Conservation (phyloP, 129 eudicot genomes). For the Sambucus nigra region DNA sequence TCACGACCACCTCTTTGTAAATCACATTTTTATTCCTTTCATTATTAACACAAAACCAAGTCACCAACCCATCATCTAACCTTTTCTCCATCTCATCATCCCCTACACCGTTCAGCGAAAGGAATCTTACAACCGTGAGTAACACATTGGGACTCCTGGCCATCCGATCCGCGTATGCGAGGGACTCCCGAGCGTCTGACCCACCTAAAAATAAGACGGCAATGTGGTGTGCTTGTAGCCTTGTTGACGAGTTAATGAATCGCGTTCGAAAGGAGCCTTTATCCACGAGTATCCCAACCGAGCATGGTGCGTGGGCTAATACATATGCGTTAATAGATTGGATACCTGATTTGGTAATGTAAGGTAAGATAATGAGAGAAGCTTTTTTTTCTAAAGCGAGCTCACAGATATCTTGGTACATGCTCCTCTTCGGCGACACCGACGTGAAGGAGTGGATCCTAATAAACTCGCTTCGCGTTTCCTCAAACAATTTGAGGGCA, state of each 20-base stretch:
- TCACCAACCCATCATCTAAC: constrained; percentile 82
- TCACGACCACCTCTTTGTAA: constrained; percentile 68
- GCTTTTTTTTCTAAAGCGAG: constrained; percentile 55
- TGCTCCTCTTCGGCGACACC: constrained; percentile 55
- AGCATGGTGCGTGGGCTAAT: constrained; percentile 67
- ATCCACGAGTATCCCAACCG: constrained; percentile 60
- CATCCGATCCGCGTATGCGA: constrained; percentile 64
- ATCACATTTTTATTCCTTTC: constrained; percentile 54
- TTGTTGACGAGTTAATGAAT: not conserved
- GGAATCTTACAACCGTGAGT: constrained; percentile 61
- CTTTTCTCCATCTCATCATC: constrained; percentile 66
- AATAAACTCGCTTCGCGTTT: constrained; percentile 18
- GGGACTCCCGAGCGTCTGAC: constrained; percentile 76
- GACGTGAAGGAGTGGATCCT: constrained; percentile 49
- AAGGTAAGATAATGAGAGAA: constrained; percentile 46
- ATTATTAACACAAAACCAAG: constrained; percentile 90
- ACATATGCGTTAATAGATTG: constrained; percentile 36
- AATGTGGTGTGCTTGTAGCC: constrained; percentile 17
- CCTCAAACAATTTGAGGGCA: constrained; percentile 41
- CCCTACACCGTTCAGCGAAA: constrained; percentile 47
- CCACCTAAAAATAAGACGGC: constrained; percentile 78
- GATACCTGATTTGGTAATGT: constrained; percentile 13
- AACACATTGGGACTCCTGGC: constrained; percentile 40
- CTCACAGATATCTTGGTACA: constrained; percentile 94
- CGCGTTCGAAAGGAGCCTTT: constrained; percentile 18